phyloP scores from a whole-genome alignment of 495 filamentous ascomycete genomes.

The Umbilicaria muhlenbergii region DNA sequence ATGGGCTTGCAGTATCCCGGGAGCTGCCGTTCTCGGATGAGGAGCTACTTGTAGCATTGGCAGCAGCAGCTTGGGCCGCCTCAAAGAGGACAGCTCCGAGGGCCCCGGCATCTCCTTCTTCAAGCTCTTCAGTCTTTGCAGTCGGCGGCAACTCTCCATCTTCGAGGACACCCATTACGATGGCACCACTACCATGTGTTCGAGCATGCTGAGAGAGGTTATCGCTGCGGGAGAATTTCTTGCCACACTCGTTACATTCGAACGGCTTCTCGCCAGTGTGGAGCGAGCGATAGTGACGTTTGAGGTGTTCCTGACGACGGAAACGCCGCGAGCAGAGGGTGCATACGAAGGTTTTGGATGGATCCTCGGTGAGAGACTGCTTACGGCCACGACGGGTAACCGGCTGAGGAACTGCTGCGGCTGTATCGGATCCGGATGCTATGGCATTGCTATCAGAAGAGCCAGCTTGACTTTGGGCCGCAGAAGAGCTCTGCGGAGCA shows the following conservation, averaged over 20 bases:
- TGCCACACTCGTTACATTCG: constrained; percentile 91
- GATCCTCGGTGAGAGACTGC: constrained; percentile 95
- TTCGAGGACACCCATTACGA: constrained; percentile 78
- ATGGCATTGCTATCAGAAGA: constrained; percentile 18
- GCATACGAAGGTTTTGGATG: constrained; percentile 96
- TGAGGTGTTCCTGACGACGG: constrained; percentile 96
- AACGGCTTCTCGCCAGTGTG: constrained; percentile 99
- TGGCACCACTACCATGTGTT: constrained; percentile 80
- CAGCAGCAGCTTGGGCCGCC: constrained; percentile 48
- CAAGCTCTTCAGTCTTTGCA: constrained; percentile 25
- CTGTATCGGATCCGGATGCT: constrained; percentile 20
- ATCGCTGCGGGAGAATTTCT: constrained; percentile 97
- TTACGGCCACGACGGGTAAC: constrained; percentile 92
- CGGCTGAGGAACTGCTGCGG: constrained; percentile 36
- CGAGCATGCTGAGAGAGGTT: constrained; percentile 93
- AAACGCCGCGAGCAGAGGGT: constrained; percentile 91
- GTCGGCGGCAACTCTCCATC: constrained; percentile 35
- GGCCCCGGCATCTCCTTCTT: constrained; percentile 41
- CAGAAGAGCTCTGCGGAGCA: constrained; percentile 24
- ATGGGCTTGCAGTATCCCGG: constrained; percentile 30
- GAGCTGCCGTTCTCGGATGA: constrained; percentile 32
- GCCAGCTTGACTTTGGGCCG: constrained; percentile 20
- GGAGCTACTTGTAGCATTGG: constrained; percentile 34
- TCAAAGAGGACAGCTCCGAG: constrained; percentile 65
- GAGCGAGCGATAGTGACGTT: constrained; percentile 95